Base-by-base conservation (phyloP, 1,139 yeast genomes). In the Sugiyamaella grinbergsii region DNA sequence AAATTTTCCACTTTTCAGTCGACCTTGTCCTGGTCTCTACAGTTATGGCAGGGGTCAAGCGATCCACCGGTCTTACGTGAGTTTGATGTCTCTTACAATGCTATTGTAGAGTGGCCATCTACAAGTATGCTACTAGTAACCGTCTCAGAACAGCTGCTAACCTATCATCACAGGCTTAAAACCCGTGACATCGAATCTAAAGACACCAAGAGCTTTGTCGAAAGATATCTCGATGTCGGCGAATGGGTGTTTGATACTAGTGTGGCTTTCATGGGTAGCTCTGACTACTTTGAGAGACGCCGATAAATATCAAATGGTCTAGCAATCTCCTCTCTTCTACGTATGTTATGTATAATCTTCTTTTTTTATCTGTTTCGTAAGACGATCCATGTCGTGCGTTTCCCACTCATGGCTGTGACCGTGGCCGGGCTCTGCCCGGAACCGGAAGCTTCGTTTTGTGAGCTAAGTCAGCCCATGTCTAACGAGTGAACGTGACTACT, bases 21-120 rank as follows among this genome's bases (percentile, higher is more conserved):
- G 98, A 93, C 66, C 75, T 90, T 42, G 81, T 84, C 1, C 75
- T 93, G 40, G 75, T 89, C 4, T 85, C 96, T 1, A 85, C 96
- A 0, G 79, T 90, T 49, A 74, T 93, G 50, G 96, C 98, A 0
- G 98, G 97, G 1, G 82, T 93, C 47, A 88, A 85, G 70, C 80
- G 96, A 66, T 83, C 83, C 60, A 85, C 97, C 2, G 98, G 98
- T 0, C 73, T 91, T 40, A 79, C 89, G 73, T 74, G 65, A 53
- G 77, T 26, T n/a, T n/a, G n/a, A n/a, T n/a, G n/a, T n/a, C n/a
- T n/a, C n/a, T n/a, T n/a, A 33, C 37, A 6, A 18, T 23, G 29
- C n/a, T 8, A 15, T 10, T 26, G 26, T 22, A n/a, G n/a, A n/a
- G n/a, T n/a, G n/a, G n/a, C n/a, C n/a, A n/a, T n/a, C n/a, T n/a